A percentile compares a stretch with the other conserved stretches of the same genome.
Evolutionary conservation across 805 yeast species (phyloP).

Genomic region (Nakazawaea ishiwadae): DNA sequence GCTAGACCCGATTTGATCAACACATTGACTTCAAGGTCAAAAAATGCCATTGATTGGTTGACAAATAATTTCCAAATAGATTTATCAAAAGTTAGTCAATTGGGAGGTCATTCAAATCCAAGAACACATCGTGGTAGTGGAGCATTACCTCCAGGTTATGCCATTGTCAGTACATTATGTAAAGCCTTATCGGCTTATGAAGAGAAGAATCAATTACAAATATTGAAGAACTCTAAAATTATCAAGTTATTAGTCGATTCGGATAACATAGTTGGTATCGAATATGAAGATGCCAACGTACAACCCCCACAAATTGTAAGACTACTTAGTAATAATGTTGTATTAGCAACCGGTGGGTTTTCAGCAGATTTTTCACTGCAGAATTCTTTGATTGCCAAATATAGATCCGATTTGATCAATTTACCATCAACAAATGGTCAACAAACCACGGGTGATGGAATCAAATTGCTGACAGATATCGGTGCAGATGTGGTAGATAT

Average conservation of each 20-base stretch:
- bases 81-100: constrained; percentile 26
- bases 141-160: constrained; percentile 55
- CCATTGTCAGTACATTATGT: constrained; percentile 43
- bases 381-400: constrained; percentile 30
- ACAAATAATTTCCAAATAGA: constrained; percentile 24
- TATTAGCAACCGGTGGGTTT: constrained; percentile 59
- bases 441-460: constrained; percentile 59
- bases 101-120: constrained; percentile 37
- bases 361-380: constrained; percentile 37
- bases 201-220: constrained; percentile 27
- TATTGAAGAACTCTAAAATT: constrained; percentile 35
- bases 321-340: constrained; percentile 29
- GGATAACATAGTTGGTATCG: constrained; percentile 35
- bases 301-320: constrained; percentile 12
- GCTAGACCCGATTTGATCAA: constrained; percentile 24
- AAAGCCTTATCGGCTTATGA: constrained; percentile 30
- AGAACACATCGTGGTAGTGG: constrained; percentile 37
- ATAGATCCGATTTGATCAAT: constrained; percentile 39
- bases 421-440: constrained; percentile 55
- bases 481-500: constrained; percentile 50
- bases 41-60: constrained; percentile 31
- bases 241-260: constrained; percentile 26
- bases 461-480: constrained; percentile 37
- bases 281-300: constrained; percentile 28
- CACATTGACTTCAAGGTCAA: constrained; percentile 24